Evolutionary conservation across 2,329 filamentous ascomycete genomes (phyloP).

Genomic region (Amauroascus verrucosus): DNA sequence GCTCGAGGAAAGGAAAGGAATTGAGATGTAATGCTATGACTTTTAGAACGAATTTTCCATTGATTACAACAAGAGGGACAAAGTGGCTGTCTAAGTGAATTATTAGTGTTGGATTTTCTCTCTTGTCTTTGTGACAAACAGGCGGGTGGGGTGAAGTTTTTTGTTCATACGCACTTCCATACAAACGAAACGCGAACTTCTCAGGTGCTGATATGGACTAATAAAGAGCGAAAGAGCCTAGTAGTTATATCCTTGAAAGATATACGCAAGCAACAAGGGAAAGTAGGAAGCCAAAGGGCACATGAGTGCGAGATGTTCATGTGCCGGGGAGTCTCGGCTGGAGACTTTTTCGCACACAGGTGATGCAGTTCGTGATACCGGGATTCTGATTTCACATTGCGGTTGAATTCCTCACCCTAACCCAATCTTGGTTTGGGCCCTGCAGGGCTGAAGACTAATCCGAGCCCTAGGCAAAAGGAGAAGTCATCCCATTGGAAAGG

Average conservation of each 20-base stretch:
- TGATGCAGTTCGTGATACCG: not conserved
- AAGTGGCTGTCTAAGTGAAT: no score
- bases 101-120: no score
- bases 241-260: not conserved
- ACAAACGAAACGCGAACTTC: no score
- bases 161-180: no score
- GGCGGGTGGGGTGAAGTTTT: no score
- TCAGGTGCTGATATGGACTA: no score
- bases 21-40: no score
- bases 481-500: not conserved
- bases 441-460: conserved; percentile 4
- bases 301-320: not conserved
- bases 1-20: no score
- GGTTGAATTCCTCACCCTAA: not conserved
- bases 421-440: not conserved
- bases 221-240: not conserved
- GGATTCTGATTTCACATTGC: not conserved
- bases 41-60: no score
- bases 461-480: not conserved
- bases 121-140: no score
- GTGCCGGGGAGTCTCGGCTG: not conserved
- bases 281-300: not conserved
- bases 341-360: not conserved
- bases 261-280: not conserved
- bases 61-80: no score